These are phyloP conservation scores for Oldenlandia corymbosa DNA, from an alignment of 257 asterid genomes.

Conservation along the genomic window DNA sequence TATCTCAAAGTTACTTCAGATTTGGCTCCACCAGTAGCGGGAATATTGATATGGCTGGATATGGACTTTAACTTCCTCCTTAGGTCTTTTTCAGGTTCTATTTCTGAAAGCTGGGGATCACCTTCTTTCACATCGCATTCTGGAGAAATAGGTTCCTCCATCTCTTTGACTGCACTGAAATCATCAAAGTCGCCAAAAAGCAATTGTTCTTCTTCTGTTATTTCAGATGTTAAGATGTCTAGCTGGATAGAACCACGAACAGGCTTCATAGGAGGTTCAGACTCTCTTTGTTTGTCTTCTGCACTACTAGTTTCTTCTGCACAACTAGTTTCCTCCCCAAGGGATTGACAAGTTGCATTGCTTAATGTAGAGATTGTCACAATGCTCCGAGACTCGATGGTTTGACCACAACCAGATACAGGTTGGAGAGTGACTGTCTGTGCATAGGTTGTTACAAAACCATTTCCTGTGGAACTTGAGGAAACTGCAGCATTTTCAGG, in stretches of 20 bases:
- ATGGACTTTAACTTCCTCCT: slow-evolving; percentile 33
- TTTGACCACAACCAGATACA: slow-evolving; percentile 26
- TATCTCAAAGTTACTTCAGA: slow-evolving; percentile 29
- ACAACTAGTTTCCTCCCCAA: slow-evolving; percentile 14
- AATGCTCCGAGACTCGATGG: slow-evolving; percentile 22
- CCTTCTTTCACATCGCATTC: slow-evolving; percentile 21
- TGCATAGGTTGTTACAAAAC: slow-evolving; percentile 24
- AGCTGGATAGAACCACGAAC: slow-evolving; percentile 22
- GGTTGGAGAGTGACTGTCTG: slow-evolving; percentile 27
- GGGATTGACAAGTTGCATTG: slow-evolving; percentile 25
- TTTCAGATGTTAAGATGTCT: slow-evolving; percentile 27
- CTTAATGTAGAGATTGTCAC: slow-evolving; percentile 24
- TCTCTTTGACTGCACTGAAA: slow-evolving; percentile 15
- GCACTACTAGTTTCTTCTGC: slow-evolving; percentile 12
- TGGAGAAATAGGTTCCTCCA: slow-evolving; percentile 20
- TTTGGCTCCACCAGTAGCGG: slow-evolving; percentile 26
- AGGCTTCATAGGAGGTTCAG: slow-evolving; percentile 19
- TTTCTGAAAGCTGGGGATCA: slow-evolving; percentile 17
- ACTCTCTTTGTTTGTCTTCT: slow-evolving; percentile 17
- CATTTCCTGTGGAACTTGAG: slow-evolving; percentile 25
- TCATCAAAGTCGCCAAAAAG: slow-evolving; percentile 57
- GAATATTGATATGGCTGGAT: slow-evolving; percentile 43
- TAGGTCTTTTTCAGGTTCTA: slow-evolving; percentile 23
- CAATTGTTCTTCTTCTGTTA: slow-evolving; percentile 49
- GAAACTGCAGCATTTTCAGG: slow-evolving; percentile 19